phyloP scores from a whole-genome alignment of 306 rosid species.

The Dalbergia oliveri region DNA sequence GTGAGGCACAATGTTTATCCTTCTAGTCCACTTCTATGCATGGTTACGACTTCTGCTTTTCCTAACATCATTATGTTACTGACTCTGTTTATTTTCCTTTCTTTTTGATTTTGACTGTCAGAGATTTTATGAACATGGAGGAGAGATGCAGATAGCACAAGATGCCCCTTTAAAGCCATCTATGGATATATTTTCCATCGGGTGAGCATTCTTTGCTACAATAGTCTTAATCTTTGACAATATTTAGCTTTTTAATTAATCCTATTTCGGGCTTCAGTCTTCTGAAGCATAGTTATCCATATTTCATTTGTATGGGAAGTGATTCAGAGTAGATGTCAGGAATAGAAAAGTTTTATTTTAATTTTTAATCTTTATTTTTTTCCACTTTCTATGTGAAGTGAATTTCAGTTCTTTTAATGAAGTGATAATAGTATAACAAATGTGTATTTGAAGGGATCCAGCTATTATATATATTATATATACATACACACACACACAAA shows the following conservation, averaged over 20 bases:
- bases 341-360: neutral
- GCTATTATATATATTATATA: neutral
- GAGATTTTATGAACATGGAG: constrained; percentile 99
- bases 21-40: constrained; percentile 13
- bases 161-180: constrained; percentile 87
- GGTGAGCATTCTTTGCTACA: constrained; percentile 69
- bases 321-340: neutral
- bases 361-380: neutral
- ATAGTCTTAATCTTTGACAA: constrained; percentile 35
- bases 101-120: constrained; percentile 46
- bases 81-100: neutral
- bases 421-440: neutral
- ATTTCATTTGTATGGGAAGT: neutral
- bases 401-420: neutral
- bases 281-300: neutral
- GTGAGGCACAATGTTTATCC: constrained; percentile 23
- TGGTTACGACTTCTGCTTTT: neutral
- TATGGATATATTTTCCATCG: constrained; percentile 96
- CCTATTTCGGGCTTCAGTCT: constrained; percentile 24
- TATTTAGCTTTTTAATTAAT: constrained; percentile 28
- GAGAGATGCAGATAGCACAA: constrained; percentile 90
- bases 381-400: neutral
- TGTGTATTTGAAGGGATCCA: neutral
- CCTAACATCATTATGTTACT: constrained; percentile 30
- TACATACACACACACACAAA: neutral